phyloP scores from a whole-genome alignment of 129 eudicot species.

The Flaveria trinervia region DNA sequence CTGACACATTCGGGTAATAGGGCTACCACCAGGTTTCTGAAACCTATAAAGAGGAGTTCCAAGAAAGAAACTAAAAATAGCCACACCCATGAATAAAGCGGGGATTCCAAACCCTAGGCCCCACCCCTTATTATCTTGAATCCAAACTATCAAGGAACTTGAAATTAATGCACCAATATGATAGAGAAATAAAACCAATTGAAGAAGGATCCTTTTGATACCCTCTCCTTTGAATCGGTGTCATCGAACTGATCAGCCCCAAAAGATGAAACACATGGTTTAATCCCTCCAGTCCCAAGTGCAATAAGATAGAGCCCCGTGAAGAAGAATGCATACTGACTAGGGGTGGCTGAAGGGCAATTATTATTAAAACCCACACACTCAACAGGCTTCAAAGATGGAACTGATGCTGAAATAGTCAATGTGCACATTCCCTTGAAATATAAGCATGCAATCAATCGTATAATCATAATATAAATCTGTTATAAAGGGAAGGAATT shows the following conservation, averaged over 20 bases:
- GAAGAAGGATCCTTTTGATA: constrained; percentile 78
- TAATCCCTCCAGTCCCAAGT: constrained; percentile 92
- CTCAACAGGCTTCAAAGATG: constrained; percentile 69
- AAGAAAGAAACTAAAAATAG: constrained; percentile 66
- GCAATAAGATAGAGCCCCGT: constrained; percentile 78
- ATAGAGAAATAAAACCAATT: constrained; percentile 88
- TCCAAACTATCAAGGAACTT: constrained; percentile 72
- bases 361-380: constrained; percentile 48
- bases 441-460: background rate
- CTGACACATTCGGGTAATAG: constrained; percentile 81
- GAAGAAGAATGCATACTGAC: constrained; percentile 68
- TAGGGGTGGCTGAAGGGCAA: constrained; percentile 64
- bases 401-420: constrained; percentile 73
- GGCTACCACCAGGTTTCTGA: constrained; percentile 95
- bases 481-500: background rate
- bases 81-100: constrained; percentile 71
- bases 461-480: background rate
- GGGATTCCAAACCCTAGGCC: constrained; percentile 92
- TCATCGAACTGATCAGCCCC: constrained; percentile 99
- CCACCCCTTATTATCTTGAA: constrained; percentile 85
- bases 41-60: constrained; percentile 80
- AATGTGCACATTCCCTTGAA: constrained; percentile 71
- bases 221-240: constrained; percentile 68
- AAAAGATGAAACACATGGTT: constrained; percentile 89
- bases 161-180: constrained; percentile 71